A percentile compares a stretch with the other conserved stretches of the same genome.
These are phyloP conservation scores for Kokia cookei DNA, from an alignment of 441 rosid genomes.

Conservation along the genomic window DNA sequence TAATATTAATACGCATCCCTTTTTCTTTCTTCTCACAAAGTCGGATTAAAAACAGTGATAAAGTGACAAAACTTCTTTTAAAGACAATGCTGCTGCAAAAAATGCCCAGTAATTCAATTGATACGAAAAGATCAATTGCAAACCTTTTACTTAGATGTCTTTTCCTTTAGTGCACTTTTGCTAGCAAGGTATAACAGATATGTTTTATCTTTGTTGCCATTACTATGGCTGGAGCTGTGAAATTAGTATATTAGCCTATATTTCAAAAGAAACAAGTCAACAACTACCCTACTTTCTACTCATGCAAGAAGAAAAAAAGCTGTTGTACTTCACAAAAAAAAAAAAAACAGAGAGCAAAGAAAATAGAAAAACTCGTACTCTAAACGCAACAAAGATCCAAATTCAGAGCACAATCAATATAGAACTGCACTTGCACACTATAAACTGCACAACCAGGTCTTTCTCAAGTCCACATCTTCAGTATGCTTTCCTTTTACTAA, in stretches of 20 bases:
- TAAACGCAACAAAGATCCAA: not conserved
- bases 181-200: not conserved
- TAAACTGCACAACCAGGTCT: not conserved
- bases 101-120: not conserved
- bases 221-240: not conserved
- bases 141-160: not conserved
- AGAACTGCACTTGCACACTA: conserved; percentile 7
- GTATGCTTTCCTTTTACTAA: not conserved
- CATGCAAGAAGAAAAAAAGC: not conserved
- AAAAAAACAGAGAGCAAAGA: not conserved
- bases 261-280: not conserved
- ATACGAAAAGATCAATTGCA: not conserved
- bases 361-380: not conserved
- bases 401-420: not conserved
- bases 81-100: not conserved
- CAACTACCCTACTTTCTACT: not conserved
- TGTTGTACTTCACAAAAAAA: not conserved
- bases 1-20: not conserved
- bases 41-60: not conserved
- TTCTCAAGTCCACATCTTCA: not conserved
- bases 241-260: not conserved
- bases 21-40: not conserved
- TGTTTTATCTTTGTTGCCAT: not conserved
- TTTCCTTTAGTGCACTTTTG: not conserved
- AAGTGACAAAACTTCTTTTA: not conserved